Percentiles rank a stretch among this genome's conserved stretches.
phyloP scores from a whole-genome alignment of 2,329 filamentous ascomycete genomes.

The Thielaviopsis euricoi region DNA sequence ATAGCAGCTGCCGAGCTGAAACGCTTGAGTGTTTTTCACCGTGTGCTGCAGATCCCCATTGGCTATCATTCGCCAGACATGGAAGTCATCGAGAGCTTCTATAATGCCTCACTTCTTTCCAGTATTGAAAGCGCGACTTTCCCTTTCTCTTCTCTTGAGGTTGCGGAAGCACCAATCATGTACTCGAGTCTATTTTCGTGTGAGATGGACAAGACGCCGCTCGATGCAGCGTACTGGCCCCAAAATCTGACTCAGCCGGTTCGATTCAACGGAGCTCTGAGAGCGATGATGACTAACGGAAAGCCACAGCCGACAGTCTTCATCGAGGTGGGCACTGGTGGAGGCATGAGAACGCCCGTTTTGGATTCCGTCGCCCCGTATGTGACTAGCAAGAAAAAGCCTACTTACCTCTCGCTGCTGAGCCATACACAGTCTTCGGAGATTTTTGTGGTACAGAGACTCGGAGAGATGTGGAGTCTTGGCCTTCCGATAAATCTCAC shows the following conservation, averaged over 20 bases:
- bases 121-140: background rate
- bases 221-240: slow-evolving; percentile 28
- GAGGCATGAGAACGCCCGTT: slow-evolving; percentile 22
- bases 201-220: background rate
- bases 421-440: slow-evolving; percentile 12
- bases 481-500: slow-evolving; percentile 20
- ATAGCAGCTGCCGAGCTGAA: slow-evolving; percentile 19
- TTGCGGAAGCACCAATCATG: slow-evolving; percentile 17
- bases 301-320: slow-evolving; percentile 19
- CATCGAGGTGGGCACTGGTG: slow-evolving; percentile 26
- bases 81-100: slow-evolving; percentile 22
- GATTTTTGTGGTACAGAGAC: slow-evolving; percentile 17
- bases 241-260: slow-evolving; percentile 29
- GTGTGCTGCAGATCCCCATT: slow-evolving; percentile 21
- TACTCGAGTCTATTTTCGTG: slow-evolving; percentile 26
- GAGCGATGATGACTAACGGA: slow-evolving; percentile 18
- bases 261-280: slow-evolving; percentile 25
- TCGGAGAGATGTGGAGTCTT: slow-evolving; percentile 23
- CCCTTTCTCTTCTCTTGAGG: background rate
- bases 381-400: slow-evolving; percentile 9
- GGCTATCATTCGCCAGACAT: slow-evolving; percentile 32
- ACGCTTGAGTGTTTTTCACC: slow-evolving; percentile 19
- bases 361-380: slow-evolving; percentile 19
- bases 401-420: slow-evolving; percentile 7
- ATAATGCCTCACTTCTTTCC: slow-evolving; percentile 14